Evolutionary conservation across 805 yeast genomes (phyloP), one percentile per base, ranked within the genome.

Genomic region (Candida piceae): DNA sequence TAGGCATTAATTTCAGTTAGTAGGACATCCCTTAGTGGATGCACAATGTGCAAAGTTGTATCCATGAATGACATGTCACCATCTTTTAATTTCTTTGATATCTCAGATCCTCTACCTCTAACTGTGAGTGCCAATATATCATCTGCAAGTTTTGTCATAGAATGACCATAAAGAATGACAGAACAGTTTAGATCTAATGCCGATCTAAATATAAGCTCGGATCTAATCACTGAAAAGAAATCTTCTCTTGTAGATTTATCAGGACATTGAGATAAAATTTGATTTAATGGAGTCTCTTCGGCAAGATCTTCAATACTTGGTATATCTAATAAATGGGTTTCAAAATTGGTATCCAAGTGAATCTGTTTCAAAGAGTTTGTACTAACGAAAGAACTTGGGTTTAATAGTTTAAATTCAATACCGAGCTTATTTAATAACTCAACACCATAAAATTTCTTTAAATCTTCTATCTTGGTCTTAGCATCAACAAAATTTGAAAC

Each of bases 101-200:
- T 71, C 23, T 69, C 70, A 2, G 82, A 68, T 0, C 96, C 97
- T 43, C 96, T 71, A 10, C 97, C 97, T 50, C 80, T 84, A 5
- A 87, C 88, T 0, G 95, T 81, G 37, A 84, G 60, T 0, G 94
- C 70, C 23, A 90, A 66, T n/a, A 84, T 77, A 42, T 79, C 78
- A 49, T 82, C 86, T 1, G 97, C 95, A 17, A 89, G 55, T 29
- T 79, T 70, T 1, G 95, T 84, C 94, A 86, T 84, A 19, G 84
- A 78, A 52, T 80, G 84, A 1, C 90, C 86, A 64, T 77, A 76
- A 7, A 87, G 34, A 3, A 86, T 62, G n/a, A 84, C 69, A n/a
- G 70, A 64, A 48, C 78, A 72, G 0, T 58, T 51, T 12, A 64
- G 58, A 10, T 61, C 57, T 5, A 49, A 46, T 0, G 88, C 85